phyloP scores from a whole-genome alignment of 345 rosid species.

The Gossypium australe region DNA sequence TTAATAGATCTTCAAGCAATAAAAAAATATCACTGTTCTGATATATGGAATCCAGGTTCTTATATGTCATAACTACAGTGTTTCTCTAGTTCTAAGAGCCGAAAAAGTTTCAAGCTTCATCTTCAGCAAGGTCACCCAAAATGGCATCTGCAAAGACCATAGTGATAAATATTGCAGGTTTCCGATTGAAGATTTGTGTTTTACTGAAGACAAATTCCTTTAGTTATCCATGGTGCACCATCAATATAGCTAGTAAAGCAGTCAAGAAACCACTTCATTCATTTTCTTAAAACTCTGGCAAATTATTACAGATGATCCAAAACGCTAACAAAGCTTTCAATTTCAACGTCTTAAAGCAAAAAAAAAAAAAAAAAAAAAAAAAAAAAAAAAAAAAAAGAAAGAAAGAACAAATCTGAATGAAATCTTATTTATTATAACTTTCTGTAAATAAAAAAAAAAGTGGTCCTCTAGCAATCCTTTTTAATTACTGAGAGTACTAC shows the following conservation, averaged over 20 bases:
- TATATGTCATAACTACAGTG: neutral
- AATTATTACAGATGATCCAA: neutral
- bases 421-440: neutral
- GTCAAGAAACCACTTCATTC: neutral
- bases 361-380: neutral
- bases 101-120: neutral
- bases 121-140: conserved; percentile 4
- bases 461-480: conserved; percentile 13
- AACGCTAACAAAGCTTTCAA: neutral
- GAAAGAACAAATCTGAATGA: neutral
- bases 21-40: neutral
- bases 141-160: conserved; percentile 1
- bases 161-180: neutral
- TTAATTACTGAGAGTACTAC: neutral
- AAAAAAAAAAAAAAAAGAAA: neutral
- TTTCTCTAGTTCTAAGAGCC: neutral
- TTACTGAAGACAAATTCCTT: too few relatives aligned
- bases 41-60: neutral
- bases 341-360: neutral
- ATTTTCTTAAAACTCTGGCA: neutral
- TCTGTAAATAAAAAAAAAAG: neutral
- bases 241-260: neutral
- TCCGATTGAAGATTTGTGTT: neutral
- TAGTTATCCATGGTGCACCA: neutral
- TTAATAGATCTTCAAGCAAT: neutral